Conservation (phyloP, 2,329 filamentous ascomycete genomes). For the Stachybotrys chlorohalonatus region DNA sequence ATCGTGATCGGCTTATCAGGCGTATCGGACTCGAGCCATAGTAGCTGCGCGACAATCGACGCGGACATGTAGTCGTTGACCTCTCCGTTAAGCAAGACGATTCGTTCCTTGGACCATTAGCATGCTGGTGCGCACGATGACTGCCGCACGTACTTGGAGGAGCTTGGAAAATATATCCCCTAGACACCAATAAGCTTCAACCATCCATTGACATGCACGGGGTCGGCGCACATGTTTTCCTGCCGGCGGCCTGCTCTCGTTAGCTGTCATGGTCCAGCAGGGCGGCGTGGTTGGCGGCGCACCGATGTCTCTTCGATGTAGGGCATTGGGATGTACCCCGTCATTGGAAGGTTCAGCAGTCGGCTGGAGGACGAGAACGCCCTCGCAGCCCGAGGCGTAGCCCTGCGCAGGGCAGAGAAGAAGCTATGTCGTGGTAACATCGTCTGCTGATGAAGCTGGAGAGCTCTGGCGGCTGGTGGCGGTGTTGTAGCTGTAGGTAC, state of each 20-base stretch:
- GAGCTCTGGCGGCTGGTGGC: background rate
- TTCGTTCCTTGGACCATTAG: conserved; percentile 58
- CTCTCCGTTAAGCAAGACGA: conserved; percentile 84
- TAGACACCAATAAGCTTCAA: conserved; percentile 21
- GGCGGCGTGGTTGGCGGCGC: conserved; percentile 9
- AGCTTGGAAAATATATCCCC: conserved; percentile 79
- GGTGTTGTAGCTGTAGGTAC: background rate
- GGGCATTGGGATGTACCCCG: conserved; percentile 43
- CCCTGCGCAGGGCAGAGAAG: conserved; percentile 21
- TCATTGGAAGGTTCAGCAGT: conserved; percentile 16
- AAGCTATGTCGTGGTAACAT: conserved; percentile 22
- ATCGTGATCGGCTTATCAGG: conserved; percentile 92
- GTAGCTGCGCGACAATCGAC: conserved; percentile 89
- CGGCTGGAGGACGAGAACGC: conserved; percentile 33
- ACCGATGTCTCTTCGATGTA: conserved; percentile 43
- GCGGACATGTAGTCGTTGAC: conserved; percentile 87
- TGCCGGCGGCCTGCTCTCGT: conserved; percentile 57
- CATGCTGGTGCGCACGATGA: background rate
- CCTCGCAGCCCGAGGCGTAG: conserved; percentile 25
- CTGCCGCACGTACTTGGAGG: conserved; percentile 48
- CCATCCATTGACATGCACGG: background rate
- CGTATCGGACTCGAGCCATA: conserved; percentile 96
- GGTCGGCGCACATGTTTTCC: conserved; percentile 59
- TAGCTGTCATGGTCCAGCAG: conserved; percentile 9
- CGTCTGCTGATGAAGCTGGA: conserved; percentile 2